Evolutionary conservation across 176 grass and related monocot genomes (phyloP), one percentile per base, ranked within the genome.

Genomic region (Bonia amplexicaulis): DNA sequence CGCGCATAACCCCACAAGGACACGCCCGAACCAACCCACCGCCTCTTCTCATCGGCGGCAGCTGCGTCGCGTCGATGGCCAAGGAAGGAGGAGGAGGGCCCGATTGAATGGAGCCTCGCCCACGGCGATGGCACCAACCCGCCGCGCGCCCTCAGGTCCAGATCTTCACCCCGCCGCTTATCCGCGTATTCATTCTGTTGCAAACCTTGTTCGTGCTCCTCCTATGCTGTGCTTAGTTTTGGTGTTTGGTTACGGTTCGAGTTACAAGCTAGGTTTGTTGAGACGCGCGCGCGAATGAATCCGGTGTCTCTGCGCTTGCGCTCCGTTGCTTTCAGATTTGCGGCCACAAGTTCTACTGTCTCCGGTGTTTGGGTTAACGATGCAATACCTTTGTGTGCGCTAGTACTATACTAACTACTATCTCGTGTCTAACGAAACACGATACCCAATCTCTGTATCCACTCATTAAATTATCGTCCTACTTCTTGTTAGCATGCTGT

Each of bases 51-150:
- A 20, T 63, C 44, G n/a, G 31, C 80, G 62, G 33, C 67, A 19
- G 46, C 8, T 16, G 16, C 53, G 17, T 6, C 41, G 46, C 3
- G 13, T 48, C 68, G 80, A 95, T 96, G 94, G 78, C 94, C 66
- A 89, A 91, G 73, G 87, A 91, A 13, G 93, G 92, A 20, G 93
- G 89, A 7, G 93, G 89, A 7, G 93, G 91, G 3, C 71, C 91
- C 53, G 88, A 96, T 77, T 99, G 96, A 93, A 93, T 99, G 96
- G 96, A 96, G 96, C 84, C 88, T 99, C 44, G 84, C 96, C 66
- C 93, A 99, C 59, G 85, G 86, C 25, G 96, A 96, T 74, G 96
- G 88, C 69, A 99, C 91, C 80, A 53, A 49, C 37, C 76, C 79
- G 57, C 31, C 92, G 74, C 89, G 92, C 27, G 62, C 77, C 1